Percentiles rank a stretch among this genome's conserved stretches.
These are phyloP conservation scores for Ajuga reptans DNA, from an alignment of 305 asterid species.

Conservation along the genomic window DNA sequence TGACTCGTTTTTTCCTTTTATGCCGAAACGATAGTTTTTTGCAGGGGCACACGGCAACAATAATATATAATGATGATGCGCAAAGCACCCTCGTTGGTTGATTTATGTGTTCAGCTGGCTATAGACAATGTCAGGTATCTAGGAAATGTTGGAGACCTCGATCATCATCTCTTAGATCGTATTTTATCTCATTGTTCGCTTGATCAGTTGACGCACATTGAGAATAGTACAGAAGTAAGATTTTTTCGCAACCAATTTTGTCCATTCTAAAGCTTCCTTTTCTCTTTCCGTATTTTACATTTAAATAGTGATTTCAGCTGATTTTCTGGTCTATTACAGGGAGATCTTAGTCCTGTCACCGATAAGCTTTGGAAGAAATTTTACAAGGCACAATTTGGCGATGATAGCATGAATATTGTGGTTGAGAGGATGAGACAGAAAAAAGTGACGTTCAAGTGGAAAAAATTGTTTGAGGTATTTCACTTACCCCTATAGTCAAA, in stretches of 20 bases:
- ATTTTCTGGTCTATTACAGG: conserved; percentile 39
- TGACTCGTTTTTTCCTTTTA: background rate
- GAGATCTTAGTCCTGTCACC: conserved; percentile 82
- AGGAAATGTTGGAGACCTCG: conserved; percentile 87
- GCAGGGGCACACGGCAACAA: conserved; percentile 25
- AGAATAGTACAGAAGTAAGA: conserved; percentile 58
- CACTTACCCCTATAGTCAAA: conserved; percentile 7
- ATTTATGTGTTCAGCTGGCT: conserved; percentile 67
- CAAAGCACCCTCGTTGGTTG: conserved; percentile 61
- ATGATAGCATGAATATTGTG: conserved; percentile 33
- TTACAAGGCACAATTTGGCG: conserved; percentile 54
- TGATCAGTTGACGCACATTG: conserved; percentile 65
- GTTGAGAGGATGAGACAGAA: conserved; percentile 45
- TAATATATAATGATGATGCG: conserved; percentile 20
- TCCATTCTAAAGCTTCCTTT: background rate
- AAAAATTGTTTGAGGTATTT: conserved; percentile 54
- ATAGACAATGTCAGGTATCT: conserved; percentile 68
- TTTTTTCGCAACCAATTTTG: background rate
- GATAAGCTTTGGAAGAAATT: conserved; percentile 61
- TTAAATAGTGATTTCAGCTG: conserved; percentile 1
- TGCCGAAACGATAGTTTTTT: background rate
- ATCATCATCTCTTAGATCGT: conserved; percentile 61
- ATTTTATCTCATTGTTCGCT: conserved; percentile 64
- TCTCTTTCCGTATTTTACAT: background rate
- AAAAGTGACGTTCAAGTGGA: conserved; percentile 54